Base-by-base conservation (phyloP, 108 stramenopile genomes). In the Cyclostephanos tholiformis region DNA sequence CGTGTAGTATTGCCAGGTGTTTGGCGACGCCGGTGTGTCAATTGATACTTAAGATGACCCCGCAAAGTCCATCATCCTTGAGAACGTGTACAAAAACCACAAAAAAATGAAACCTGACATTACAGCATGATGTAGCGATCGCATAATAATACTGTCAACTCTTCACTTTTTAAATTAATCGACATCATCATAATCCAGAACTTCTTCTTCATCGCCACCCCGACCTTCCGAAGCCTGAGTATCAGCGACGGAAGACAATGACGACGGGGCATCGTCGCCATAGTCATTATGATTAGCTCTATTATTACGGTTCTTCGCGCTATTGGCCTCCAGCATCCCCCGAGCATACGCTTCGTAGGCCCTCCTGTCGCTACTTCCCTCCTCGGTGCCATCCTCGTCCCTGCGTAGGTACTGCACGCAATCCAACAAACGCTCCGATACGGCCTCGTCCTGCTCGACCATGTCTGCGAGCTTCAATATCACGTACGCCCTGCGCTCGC, bases 381-480 rank as follows among this genome's bases (percentile, higher is more conserved):
- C 93, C 67, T 79, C 83, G 0, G 84, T 82, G 2, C 95, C 95
- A 32, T 93, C 87, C 79, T 96, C 92, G 58, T 96, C 95, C 26
- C 93, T 85, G 51, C 91, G 71, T 56, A 96, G 75, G 72, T 88
- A 96, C 63, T 94, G 89, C 35, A 96, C 91, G 82, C 91, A 93
- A 64, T 96, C 93, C 67, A 84, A 67, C 66, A 96, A 88, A 14
- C 89, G 71, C 64, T 96, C 92, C 25, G 82, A 82, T 10, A 96
- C 88, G n/a, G 85, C 72, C 72, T 96, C 95, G 14, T 77, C 69
- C 71, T 94, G 90, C 74, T 96, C 95, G 27, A 88, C 86, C 86
- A 94, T 88, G 68, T 94, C 95, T 16, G 88, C 86, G 66, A 84
- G 75, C 59, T 96, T 96, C 58, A 96, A 61, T 46, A 96, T 84